Evolutionary conservation across 192 early-diverging fungal species (phyloP).

Genomic region (Pilaira anomala): DNA sequence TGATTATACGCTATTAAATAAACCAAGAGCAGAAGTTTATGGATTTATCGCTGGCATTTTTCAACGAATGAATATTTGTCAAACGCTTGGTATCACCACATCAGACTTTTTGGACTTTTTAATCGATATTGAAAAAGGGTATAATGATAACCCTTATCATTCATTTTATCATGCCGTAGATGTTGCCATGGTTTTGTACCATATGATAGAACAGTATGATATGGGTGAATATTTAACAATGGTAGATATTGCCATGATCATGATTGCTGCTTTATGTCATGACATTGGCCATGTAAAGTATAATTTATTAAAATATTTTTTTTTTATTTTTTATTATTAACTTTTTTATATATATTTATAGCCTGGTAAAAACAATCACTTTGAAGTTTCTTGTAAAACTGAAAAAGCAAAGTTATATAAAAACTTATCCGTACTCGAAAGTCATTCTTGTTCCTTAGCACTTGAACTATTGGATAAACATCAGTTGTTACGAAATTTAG

Average conservation of each 20-base stretch:
- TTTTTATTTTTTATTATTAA: conserved; percentile 18
- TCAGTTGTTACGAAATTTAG: conserved; percentile 58
- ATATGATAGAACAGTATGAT: conserved; percentile 67
- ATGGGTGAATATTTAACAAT: conserved; percentile 62
- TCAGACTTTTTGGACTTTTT: conserved; percentile 79
- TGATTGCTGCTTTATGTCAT: conserved; percentile 86
- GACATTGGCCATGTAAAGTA: conserved; percentile 79
- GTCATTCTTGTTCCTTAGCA: conserved; percentile 74
- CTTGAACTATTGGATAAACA: conserved; percentile 71
- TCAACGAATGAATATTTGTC: conserved; percentile 56
- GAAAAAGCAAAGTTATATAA: conserved; percentile 69
- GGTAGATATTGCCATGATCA: conserved; percentile 67
- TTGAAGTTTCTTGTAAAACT: conserved; percentile 81
- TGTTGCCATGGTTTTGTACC: conserved; percentile 79
- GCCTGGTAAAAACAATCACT: conserved; percentile 92
- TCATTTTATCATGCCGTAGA: conserved; percentile 91
- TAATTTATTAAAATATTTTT: conserved; percentile 2
- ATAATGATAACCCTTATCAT: conserved; percentile 82
- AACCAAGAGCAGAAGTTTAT: conserved; percentile 71
- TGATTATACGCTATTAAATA: conserved; percentile 59
- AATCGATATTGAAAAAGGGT: conserved; percentile 78
- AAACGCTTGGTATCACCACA: conserved; percentile 53
- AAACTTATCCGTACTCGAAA: conserved; percentile 81
- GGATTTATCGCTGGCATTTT: conserved; percentile 83
- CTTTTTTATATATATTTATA: conserved; percentile 35